Conservation (phyloP, 345 rosid species). For the thale cress (Arabidopsis thaliana) region TAIR10.1 NC_003076.8:13523001-13523500, state of each 20-base stretch:
- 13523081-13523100: conserved; percentile 59
- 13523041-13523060: conserved; percentile 36
- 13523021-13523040: conserved; percentile 26
- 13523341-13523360: not conserved
- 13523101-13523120: conserved; percentile 52
- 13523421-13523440: too few species aligned
- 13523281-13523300: not conserved
- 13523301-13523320: not conserved
- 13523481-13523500: not conserved
- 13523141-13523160: conserved; percentile 19
- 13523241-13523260: conserved; percentile 5
- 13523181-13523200: not conserved
- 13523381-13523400: too few species aligned
- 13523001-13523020: conserved; percentile 9
- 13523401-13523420: too few species aligned
- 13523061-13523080: conserved; percentile 62
- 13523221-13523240: not conserved
- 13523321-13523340: not conserved
- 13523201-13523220: conserved; percentile 16
- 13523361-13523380: too few species aligned
- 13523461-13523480: too few species aligned
- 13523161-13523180: not conserved
- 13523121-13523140: conserved; percentile 63
- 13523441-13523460: too few species aligned
- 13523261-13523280: conserved; percentile 1